These are phyloP conservation scores for Phytopythium kandeliae DNA, from an alignment of 352 stramenopile genomes.

Conservation along the genomic window DNA sequence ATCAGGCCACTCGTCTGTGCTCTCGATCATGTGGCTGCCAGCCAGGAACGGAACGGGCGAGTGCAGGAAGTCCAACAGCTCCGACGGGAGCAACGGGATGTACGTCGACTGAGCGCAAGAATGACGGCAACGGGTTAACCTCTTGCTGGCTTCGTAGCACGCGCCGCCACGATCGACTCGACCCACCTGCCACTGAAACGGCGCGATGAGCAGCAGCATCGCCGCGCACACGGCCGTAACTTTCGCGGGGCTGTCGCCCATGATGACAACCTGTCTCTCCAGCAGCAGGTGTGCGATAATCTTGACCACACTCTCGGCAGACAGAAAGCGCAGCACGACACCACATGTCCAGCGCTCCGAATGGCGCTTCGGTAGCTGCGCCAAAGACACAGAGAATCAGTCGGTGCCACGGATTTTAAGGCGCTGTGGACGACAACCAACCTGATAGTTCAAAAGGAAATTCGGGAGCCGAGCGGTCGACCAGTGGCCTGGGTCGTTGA, in stretches of 20 bases:
- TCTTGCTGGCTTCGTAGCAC: neutral
- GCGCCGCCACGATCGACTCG: no score
- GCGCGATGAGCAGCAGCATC: constrained; percentile 56
- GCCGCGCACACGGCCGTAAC: constrained; percentile 67
- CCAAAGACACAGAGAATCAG: neutral
- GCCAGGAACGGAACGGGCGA: constrained; percentile 79
- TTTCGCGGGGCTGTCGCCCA: constrained; percentile 58
- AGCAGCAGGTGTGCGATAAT: constrained; percentile 65
- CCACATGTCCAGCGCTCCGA: constrained; percentile 69
- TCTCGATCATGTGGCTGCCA: constrained; percentile 49
- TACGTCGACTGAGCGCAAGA: constrained; percentile 58
- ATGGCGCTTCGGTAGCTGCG: constrained; percentile 52
- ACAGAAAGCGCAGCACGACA: constrained; percentile 59
- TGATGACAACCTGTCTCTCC: constrained; percentile 80
- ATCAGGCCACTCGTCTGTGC: constrained; percentile 73
- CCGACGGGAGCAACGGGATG: constrained; percentile 70
- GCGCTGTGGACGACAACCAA: constrained; percentile 51
- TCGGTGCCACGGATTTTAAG: constrained; percentile 42
- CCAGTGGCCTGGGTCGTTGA: constrained; percentile 66
- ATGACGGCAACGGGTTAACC: neutral
- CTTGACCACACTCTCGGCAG: constrained; percentile 54
- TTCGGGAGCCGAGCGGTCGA: constrained; percentile 48
- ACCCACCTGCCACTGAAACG: constrained; percentile 76
- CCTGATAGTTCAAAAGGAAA: constrained; percentile 70
- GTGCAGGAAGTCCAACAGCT: constrained; percentile 75